phyloP scores from a whole-genome alignment of 2,329 filamentous ascomycete genomes.

The Lizonia empirigonia region DNA sequence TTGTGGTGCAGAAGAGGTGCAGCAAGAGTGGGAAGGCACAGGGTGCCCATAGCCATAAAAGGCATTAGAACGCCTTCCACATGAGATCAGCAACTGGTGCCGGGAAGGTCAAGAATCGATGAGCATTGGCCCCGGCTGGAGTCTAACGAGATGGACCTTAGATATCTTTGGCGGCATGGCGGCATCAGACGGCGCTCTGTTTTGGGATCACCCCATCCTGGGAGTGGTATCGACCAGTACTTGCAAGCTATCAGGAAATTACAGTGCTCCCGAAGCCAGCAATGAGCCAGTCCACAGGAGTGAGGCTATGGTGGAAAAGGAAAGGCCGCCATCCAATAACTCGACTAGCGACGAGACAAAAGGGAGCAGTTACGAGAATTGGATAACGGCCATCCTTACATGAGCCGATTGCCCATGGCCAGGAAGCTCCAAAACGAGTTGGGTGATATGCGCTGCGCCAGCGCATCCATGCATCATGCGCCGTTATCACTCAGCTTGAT shows the following conservation, averaged over 20 bases:
- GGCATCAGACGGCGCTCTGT: constrained; percentile 35
- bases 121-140: constrained; percentile 29
- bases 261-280: constrained; percentile 25
- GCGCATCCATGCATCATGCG: constrained; percentile 18
- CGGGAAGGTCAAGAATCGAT: constrained; percentile 25
- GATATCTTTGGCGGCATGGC: constrained; percentile 22
- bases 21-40: constrained; percentile 28
- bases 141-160: constrained; percentile 23
- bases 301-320: constrained; percentile 21
- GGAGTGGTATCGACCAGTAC: constrained; percentile 26
- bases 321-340: constrained; percentile 20
- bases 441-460: constrained; percentile 12
- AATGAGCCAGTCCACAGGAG: constrained; percentile 22
- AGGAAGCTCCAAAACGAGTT: constrained; percentile 6
- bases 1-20: constrained; percentile 32
- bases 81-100: constrained; percentile 33
- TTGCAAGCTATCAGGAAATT: constrained; percentile 36
- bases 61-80: constrained; percentile 24
- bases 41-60: constrained; percentile 32
- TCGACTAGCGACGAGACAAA: constrained; percentile 23
- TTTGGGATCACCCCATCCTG: constrained; percentile 29
- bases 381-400: constrained; percentile 10
- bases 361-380: constrained; percentile 17
- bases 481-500: constrained; percentile 4
- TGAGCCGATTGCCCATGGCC: neutral